Conservation (phyloP, 495 filamentous ascomycete species). For the Podospora pseudoanserina region DNA sequence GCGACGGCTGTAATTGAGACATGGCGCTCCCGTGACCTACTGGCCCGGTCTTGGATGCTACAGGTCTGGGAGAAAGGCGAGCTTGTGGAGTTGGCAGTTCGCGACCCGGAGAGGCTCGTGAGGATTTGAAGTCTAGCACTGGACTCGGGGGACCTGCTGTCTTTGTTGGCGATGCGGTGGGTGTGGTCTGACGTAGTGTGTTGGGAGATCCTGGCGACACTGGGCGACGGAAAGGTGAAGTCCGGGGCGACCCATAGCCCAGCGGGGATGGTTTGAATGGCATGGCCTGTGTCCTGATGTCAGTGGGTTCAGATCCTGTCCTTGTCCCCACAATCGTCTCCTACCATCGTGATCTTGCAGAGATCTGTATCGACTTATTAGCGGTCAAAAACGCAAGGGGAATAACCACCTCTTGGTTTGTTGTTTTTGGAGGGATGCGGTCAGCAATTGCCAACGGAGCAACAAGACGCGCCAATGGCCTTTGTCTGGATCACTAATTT, state of each 20-base stretch:
- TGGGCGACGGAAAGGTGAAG: conserved; percentile 72
- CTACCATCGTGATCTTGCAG: not conserved
- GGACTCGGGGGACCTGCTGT: conserved; percentile 26
- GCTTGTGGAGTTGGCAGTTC: not conserved
- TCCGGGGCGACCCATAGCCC: conserved; percentile 54
- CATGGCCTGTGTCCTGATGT: conserved; percentile 38
- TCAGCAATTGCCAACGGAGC: not conserved
- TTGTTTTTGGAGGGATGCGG: not conserved
- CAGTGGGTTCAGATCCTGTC: not conserved
- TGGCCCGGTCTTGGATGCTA: conserved; percentile 4
- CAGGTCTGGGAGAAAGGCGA: conserved; percentile 3
- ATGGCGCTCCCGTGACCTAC: conserved; percentile 49
- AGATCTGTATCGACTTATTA: not conserved
- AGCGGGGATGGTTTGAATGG: conserved; percentile 54
- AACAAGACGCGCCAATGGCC: not conserved
- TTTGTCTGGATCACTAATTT: not conserved
- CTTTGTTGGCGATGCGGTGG: conserved; percentile 45
- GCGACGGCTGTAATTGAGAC: conserved; percentile 60
- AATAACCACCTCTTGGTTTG: not conserved
- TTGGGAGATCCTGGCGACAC: conserved; percentile 51
- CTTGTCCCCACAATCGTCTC: not conserved
- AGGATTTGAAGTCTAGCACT: conserved; percentile 38
- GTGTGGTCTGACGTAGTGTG: conserved; percentile 47
- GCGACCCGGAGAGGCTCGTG: conserved; percentile 18
- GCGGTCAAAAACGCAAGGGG: not conserved